Base-by-base conservation (phyloP, 148 eudicot species). In the Amaranthus hypochondriacus region DNA sequence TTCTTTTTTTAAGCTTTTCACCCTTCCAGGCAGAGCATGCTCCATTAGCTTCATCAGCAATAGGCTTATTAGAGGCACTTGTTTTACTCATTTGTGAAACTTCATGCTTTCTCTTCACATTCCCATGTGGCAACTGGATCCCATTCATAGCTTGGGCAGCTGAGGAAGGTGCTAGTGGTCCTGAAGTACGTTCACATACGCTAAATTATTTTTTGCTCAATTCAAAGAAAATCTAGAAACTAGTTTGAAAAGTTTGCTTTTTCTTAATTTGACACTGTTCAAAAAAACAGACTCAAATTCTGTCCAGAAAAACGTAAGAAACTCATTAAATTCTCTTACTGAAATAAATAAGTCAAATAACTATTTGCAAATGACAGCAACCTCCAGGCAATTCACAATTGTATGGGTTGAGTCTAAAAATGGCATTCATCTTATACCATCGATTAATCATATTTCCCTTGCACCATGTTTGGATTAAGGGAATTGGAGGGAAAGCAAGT, bases 1-100 rank as follows among this genome's bases (percentile, higher is more conserved):
- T 69, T 74, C 81, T 82, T 76, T 74, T 84, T 75, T 46, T 77
- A 61, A 77, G 75, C 56, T 76, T 82, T 76, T 84, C 81, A 72
- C 73, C 74, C 66, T 73, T 82, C 65, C 51, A 44, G 7, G 67
- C 15, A 65, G 73, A 50, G 54, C 39, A 49, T 7, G 76, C 46
- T 60, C 76, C 70, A 78, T 73, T 79, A 61, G 76, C 69, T 66
- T 76, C 84, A 75, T 60, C 78, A 52, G 64, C 76, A 72, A 66
- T 44, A 72, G 75, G 28, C 72, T 81, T 77, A 72, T 78, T 78
- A 18, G 46, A 74, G 18, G 75, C 79, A 75, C 64, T 66, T 14
- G 71, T 80, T 77, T 61, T 80, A 56, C 77, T 72, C 48, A 67
- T 62, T 52, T 74, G 79, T 66, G 66, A 11, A 70, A 11, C 66